Conservation (phyloP, 1,284 basidiomycete species). For the Trichosporon faecale region DNA sequence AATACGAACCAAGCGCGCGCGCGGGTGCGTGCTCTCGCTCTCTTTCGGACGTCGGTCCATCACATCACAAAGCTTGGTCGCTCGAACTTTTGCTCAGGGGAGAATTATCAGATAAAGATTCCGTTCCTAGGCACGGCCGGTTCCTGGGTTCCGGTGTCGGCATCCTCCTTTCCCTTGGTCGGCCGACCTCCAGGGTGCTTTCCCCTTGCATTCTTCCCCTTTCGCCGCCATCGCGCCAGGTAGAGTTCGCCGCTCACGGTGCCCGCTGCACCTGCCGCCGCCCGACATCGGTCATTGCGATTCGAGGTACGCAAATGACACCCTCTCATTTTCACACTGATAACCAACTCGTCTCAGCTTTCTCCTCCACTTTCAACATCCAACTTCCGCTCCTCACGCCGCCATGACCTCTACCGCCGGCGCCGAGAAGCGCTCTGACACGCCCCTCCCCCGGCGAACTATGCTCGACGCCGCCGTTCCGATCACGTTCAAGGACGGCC, state of each 20-base stretch:
- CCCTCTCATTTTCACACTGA: background rate
- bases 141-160: background rate
- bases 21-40: too few relatives aligned
- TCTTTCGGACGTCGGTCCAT: too few relatives aligned
- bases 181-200: background rate
- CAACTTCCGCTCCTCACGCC: background rate
- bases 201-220: background rate
- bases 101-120: background rate
- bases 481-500: conserved; percentile 3
- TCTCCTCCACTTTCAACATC: background rate
- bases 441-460: background rate
- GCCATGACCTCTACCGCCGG: background rate
- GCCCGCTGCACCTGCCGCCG: too few relatives aligned
- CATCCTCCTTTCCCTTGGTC: background rate
- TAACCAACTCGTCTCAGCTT: background rate
- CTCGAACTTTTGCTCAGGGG: background rate
- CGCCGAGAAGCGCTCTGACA: background rate
- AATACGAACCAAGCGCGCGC: too few relatives aligned
- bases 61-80: too few relatives aligned
- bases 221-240: background rate
- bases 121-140: background rate
- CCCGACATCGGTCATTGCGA: background rate
- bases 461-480: conserved; percentile 11
- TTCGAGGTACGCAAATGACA: background rate
- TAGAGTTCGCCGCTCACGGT: background rate